A percentile compares a stretch with the other conserved stretches of the same genome.
These are phyloP conservation scores for Malus domestica DNA, from an alignment of 306 rosid genomes.

Conservation along the genomic window ASM211411v1 NC_041793.1:42430501-42431000, in stretches of 20 bases:
- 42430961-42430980: not conserved
- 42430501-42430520: not conserved
- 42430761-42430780: not conserved
- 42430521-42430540: not conserved
- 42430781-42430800: not conserved
- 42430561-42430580: not conserved
- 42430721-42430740: not conserved
- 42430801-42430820: not conserved
- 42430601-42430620: not conserved
- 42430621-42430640: not conserved
- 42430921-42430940: not conserved
- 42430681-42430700: not conserved
- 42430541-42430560: not conserved
- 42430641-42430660: not conserved
- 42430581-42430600: not conserved
- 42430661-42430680: not conserved
- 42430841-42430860: not conserved
- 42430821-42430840: not conserved
- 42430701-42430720: not conserved
- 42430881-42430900: not conserved
- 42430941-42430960: not conserved
- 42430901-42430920: not conserved
- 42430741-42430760: not conserved
- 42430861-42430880: not conserved
- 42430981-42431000: not conserved